A percentile compares a stretch with the other conserved stretches of the same genome.
These are phyloP conservation scores for Sphenostylis stenocarpa DNA, from an alignment of 306 rosid genomes.

Conservation along the genomic window DNA sequence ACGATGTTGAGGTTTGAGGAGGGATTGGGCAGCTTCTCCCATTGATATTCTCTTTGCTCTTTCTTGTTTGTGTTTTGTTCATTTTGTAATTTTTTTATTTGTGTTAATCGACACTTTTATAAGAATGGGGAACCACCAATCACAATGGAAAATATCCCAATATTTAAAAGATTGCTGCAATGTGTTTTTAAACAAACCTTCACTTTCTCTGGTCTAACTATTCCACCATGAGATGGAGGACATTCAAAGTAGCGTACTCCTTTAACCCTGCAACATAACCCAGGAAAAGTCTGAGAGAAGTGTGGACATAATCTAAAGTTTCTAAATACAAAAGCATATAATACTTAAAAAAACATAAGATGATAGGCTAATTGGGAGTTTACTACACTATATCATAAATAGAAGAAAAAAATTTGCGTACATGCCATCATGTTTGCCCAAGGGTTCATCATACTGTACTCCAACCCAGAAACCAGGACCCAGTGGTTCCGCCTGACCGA, in stretches of 20 bases:
- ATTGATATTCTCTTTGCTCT: not conserved
- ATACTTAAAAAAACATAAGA: not conserved
- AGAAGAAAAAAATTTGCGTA: slow-evolving; percentile 41
- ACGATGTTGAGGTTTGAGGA: not conserved
- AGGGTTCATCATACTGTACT: slow-evolving; percentile 92
- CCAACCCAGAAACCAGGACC: slow-evolving; percentile 97
- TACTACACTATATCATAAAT: slow-evolving; percentile 14
- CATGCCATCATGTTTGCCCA: slow-evolving; percentile 97
- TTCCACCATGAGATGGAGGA: slow-evolving; percentile 78
- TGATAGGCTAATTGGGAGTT: not conserved
- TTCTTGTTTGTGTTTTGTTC: not conserved
- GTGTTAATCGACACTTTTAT: not conserved
- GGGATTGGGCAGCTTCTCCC: not conserved
- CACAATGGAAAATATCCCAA: not conserved
- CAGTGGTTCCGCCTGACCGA: slow-evolving; percentile 74
- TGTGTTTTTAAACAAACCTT: slow-evolving; percentile 54
- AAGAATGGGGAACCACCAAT: not conserved
- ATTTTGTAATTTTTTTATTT: not conserved
- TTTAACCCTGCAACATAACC: slow-evolving; percentile 62
- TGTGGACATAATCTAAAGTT: not conserved
- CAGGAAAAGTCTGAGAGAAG: slow-evolving; percentile 15
- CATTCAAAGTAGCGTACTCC: slow-evolving; percentile 79
- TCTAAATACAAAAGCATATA: not conserved
- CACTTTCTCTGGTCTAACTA: slow-evolving; percentile 91
- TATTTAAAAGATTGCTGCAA: not conserved